These are phyloP conservation scores for Hyphopichia khmerensis DNA, from an alignment of 1,139 yeast genomes.

Conservation along the genomic window DNA sequence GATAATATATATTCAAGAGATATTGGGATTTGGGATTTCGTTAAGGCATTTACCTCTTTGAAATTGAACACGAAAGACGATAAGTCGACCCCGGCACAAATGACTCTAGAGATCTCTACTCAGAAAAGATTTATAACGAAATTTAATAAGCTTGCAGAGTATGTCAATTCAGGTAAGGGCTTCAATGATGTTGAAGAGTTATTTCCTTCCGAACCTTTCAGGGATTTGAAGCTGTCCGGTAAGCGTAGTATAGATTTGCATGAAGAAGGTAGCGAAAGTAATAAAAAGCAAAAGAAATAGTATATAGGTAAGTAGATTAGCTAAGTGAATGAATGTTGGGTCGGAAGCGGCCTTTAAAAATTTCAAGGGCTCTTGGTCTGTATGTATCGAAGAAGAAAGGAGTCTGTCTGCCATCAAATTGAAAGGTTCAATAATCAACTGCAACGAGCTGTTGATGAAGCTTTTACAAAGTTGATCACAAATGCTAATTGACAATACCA, in stretches of 20 bases:
- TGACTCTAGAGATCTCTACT: slow-evolving; percentile 25
- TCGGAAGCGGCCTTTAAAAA: not conserved
- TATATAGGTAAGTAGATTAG: slow-evolving; percentile 4
- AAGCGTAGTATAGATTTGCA: slow-evolving; percentile 2
- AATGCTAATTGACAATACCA: slow-evolving; percentile 38
- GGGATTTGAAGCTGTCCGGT: not conserved
- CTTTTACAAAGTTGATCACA: too few relatives aligned
- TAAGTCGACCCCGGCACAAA: slow-evolving; percentile 14
- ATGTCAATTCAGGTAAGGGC: slow-evolving; percentile 22
- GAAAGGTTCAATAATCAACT: too few relatives aligned
- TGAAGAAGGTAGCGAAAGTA: not conserved
- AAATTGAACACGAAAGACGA: slow-evolving; percentile 17
- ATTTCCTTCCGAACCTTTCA: not conserved
- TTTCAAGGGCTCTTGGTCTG: not conserved
- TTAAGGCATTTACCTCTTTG: slow-evolving; percentile 27
- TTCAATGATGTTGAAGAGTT: slow-evolving; percentile 12
- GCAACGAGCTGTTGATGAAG: too few relatives aligned
- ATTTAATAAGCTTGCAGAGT: slow-evolving; percentile 26
- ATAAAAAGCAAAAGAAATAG: slow-evolving; percentile 2
- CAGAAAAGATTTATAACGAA: slow-evolving; percentile 34
- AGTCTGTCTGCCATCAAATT: too few relatives aligned
- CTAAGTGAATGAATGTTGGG: not conserved
- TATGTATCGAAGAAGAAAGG: too few relatives aligned
- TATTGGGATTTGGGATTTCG: slow-evolving; percentile 31
- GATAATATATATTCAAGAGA: slow-evolving; percentile 37